Percentiles rank a stretch among this genome's conserved stretches.
Evolutionary conservation across 2,329 filamentous ascomycete genomes (phyloP).

Genomic region (Raffaelea arxii): DNA sequence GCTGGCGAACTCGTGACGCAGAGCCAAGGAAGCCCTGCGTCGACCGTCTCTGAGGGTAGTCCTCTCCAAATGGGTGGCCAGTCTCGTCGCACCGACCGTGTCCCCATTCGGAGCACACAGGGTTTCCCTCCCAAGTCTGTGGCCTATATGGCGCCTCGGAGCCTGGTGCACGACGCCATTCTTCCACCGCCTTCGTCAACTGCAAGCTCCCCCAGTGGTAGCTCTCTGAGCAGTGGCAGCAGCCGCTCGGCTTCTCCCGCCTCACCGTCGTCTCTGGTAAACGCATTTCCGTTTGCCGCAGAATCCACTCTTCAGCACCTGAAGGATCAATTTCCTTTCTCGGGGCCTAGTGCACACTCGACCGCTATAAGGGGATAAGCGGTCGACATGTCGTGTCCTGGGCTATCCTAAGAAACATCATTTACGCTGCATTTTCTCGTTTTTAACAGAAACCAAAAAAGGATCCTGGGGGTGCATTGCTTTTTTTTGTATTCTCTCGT

Average conservation of each 20-base stretch:
- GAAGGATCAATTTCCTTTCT: conserved; percentile 39
- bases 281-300: conserved; percentile 35
- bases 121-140: conserved; percentile 18
- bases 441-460: neutral
- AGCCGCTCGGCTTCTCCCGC: conserved; percentile 24
- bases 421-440: too few relatives aligned
- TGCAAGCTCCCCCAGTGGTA: too few relatives aligned
- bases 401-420: too few relatives aligned
- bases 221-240: conserved; percentile 5
- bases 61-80: conserved; percentile 21
- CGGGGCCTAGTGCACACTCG: conserved; percentile 35
- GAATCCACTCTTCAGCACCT: conserved; percentile 30
- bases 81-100: conserved; percentile 25
- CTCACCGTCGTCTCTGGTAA: conserved; percentile 35
- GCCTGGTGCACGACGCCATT: conserved; percentile 1
- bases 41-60: conserved; percentile 27
- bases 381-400: neutral
- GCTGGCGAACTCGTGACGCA: conserved; percentile 24
- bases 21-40: conserved; percentile 24
- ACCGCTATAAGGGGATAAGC: conserved; percentile 35
- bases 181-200: conserved; percentile 8
- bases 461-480: too few relatives aligned
- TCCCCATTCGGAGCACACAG: conserved; percentile 31
- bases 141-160: conserved; percentile 10
- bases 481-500: too few relatives aligned